Conservation (phyloP, 225 moss, liverwort and hornwort species). For the Ulota crispa region DNA sequence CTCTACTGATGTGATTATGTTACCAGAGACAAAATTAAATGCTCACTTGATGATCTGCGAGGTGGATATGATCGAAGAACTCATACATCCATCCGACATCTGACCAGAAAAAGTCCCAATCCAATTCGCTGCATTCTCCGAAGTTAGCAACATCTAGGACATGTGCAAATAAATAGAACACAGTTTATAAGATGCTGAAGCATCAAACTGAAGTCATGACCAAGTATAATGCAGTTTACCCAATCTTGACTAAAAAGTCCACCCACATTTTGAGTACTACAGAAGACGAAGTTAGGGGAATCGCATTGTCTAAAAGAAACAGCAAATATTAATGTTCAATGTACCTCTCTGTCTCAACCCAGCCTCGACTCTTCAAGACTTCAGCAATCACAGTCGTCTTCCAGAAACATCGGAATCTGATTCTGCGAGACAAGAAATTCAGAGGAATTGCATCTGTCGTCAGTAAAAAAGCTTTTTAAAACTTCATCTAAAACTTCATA, state of each 20-base stretch:
- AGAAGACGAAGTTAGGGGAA: no score
- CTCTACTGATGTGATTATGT: not conserved
- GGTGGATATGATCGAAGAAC: slow-evolving; percentile 96
- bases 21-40: not conserved
- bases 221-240: slow-evolving; percentile 1
- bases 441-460: slow-evolving; percentile 3
- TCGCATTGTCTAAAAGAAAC: not conserved
- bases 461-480: not conserved
- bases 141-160: slow-evolving; percentile 21
- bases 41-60: slow-evolving; percentile 89
- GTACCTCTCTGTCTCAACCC: slow-evolving; percentile 93
- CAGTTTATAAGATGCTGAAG: not conserved
- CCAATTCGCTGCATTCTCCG: slow-evolving; percentile 73
- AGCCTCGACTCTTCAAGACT: slow-evolving; percentile 83
- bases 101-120: slow-evolving; percentile 99
- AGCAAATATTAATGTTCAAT: not conserved
- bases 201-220: not conserved
- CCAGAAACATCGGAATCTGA: slow-evolving; percentile 95
- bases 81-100: slow-evolving; percentile 99
- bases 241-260: not conserved
- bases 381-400: slow-evolving; percentile 94
- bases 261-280: not conserved
- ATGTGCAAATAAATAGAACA: not conserved
- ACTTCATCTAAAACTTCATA: slow-evolving; percentile 2
- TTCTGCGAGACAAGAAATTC: slow-evolving; percentile 38